These are phyloP conservation scores for Tolypocladium guangdongense DNA, from an alignment of 2,329 filamentous ascomycete genomes.

Conservation along the genomic window DNA sequence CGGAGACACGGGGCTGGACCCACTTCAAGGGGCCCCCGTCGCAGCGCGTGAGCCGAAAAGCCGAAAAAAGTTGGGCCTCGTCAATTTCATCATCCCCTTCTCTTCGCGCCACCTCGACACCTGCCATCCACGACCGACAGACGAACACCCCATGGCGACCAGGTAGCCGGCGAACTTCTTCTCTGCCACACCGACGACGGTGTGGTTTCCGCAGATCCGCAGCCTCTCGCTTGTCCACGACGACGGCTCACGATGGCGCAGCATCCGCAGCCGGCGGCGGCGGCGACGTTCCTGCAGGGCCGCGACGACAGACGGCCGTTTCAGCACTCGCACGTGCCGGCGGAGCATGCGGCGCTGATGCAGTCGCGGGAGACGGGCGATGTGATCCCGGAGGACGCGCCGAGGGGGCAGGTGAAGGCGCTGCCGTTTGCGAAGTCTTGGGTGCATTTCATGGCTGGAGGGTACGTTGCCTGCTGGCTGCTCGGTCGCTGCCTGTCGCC, in stretches of 20 bases:
- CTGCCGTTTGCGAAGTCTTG: constrained; percentile 63
- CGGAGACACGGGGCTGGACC: no score
- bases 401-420: constrained; percentile 22
- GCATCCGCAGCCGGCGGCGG: constrained; percentile 9
- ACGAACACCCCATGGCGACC: neutral
- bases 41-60: no score
- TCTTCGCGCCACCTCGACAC: neutral
- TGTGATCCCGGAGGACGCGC: constrained; percentile 32
- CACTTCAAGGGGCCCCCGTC: no score
- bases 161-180: neutral
- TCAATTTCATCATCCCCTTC: neutral
- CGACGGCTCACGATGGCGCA: constrained; percentile 18
- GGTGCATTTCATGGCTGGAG: constrained; percentile 87
- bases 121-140: neutral
- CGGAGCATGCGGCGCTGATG: constrained; percentile 30
- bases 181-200: neutral
- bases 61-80: constrained; percentile 5
- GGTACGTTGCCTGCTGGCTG: constrained; percentile 40
- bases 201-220: neutral
- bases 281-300: constrained; percentile 16
- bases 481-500: neutral
- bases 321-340: constrained; percentile 15
- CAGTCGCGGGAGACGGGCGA: constrained; percentile 54
- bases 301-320: constrained; percentile 20
- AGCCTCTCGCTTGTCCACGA: neutral